These are phyloP conservation scores for Apiospora kogelbergensis DNA, from an alignment of 2,329 filamentous ascomycete genomes.

Conservation along the genomic window DNA sequence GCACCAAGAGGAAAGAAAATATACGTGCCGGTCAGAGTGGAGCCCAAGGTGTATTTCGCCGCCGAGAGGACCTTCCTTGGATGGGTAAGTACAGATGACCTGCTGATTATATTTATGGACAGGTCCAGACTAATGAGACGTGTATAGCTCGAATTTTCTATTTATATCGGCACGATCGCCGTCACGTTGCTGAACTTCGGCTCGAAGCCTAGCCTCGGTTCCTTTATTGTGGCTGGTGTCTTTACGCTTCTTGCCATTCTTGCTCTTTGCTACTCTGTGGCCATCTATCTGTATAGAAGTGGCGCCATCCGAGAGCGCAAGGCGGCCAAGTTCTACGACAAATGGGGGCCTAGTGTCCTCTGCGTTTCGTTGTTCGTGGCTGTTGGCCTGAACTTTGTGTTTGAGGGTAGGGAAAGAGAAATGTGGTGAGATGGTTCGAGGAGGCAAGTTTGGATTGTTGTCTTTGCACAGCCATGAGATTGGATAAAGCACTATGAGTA, in stretches of 20 bases:
- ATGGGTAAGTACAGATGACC: constrained; percentile 62
- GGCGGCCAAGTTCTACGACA: constrained; percentile 90
- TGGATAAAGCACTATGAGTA: background rate
- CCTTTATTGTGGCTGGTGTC: constrained; percentile 68
- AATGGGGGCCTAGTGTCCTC: constrained; percentile 77
- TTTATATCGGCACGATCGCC: constrained; percentile 87
- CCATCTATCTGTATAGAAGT: constrained; percentile 85
- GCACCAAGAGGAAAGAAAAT: constrained; percentile 86
- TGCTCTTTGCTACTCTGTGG: constrained; percentile 79
- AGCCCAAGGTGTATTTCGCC: constrained; percentile 97
- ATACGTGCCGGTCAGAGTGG: constrained; percentile 91
- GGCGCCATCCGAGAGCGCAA: constrained; percentile 78
- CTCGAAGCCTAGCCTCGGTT: constrained; percentile 51
- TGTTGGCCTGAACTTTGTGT: constrained; percentile 76
- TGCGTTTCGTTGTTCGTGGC: constrained; percentile 73
- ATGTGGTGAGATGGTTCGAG: constrained; percentile 43
- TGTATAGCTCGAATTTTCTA: constrained; percentile 83
- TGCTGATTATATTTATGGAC: background rate
- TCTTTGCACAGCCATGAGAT: background rate
- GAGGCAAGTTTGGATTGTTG: background rate
- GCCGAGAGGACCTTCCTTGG: constrained; percentile 94
- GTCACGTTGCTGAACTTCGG: constrained; percentile 83
- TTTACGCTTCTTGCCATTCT: constrained; percentile 82
- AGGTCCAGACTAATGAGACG: background rate
- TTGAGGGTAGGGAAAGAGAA: constrained; percentile 64